Base-by-base conservation (phyloP, 208 protist genomes). In the Leishmania gerbilli region DNA sequence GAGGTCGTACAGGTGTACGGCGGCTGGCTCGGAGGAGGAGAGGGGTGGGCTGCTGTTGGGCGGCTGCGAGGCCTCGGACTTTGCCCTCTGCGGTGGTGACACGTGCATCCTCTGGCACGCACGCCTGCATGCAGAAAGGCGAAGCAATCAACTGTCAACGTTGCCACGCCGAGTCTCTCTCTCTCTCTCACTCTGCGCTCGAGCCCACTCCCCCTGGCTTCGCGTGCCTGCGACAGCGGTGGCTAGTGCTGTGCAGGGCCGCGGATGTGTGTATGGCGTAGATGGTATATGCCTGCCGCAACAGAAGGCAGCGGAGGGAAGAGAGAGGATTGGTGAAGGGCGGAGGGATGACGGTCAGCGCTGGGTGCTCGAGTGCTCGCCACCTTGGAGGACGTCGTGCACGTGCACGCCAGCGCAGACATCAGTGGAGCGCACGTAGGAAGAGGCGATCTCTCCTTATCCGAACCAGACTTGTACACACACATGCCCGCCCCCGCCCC, bases 1-100 rank as follows among this genome's bases (percentile, higher is more conserved):
- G 47, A 80, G 77, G 71, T 88, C 79, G n/a, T 83, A 64, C n/a
- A 76, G 87, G 47, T 53, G 81, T 42, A 91, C 79, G 74, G 83
- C 82, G 0, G 40, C 79, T 8, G 49, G 24, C 24, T 79, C 76
- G 45, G 13, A 65, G 64, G n/a, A 74, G 56, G 67, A 74, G 40
- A 37, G 69, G 69, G 69, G 13, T 4, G 13, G 69, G 24, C 3
- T 11, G 17, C 45, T 1, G 42, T 5, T 27, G 45, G 9, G 34
- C 45, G 69, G 3, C 47, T 8, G 69, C 69, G 45, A 45, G 55
- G 69, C 42, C 69, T n/a, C 45, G 45, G 45, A 2, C 69, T 55
- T 53, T 24, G 45, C 45, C n/a, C 24, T 34, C 55, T 74, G 37
- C 24, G 6, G 40, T 34, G 79, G n/a, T 75, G 64, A 49, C 19